These are phyloP conservation scores for Xerocomus brunneocitrinus DNA, from an alignment of 768 basidiomycete species.

Conservation along the genomic window DNA sequence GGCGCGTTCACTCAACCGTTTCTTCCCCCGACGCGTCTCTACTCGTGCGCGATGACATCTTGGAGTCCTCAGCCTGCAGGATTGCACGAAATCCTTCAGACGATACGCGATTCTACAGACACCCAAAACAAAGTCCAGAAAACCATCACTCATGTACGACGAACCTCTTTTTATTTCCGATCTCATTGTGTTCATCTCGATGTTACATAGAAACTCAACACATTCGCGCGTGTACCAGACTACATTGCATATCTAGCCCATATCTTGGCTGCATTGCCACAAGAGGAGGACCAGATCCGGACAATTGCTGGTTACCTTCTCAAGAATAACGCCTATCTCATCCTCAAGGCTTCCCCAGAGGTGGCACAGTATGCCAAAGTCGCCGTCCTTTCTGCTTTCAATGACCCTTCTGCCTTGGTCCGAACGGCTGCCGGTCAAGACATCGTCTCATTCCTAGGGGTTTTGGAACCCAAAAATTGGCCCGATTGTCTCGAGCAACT, in stretches of 20 bases:
- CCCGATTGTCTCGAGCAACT: conserved; percentile 89
- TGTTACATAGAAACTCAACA: conserved; percentile 70
- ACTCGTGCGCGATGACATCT: conserved; percentile 47
- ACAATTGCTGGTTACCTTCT: conserved; percentile 95
- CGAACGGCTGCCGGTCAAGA: conserved; percentile 92
- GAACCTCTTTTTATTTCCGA: conserved; percentile 16
- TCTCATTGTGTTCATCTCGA: conserved; percentile 17
- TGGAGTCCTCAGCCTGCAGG: conserved; percentile 86
- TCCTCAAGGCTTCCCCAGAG: conserved; percentile 60
- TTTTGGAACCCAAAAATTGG: conserved; percentile 90
- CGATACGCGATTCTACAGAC: conserved; percentile 88
- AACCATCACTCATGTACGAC: conserved; percentile 73
- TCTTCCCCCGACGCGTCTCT: conserved; percentile 26
- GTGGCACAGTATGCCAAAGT: conserved; percentile 72
- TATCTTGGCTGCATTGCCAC: conserved; percentile 75
- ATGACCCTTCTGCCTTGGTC: conserved; percentile 78
- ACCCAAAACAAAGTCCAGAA: conserved; percentile 69
- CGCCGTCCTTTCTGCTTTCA: conserved; percentile 77
- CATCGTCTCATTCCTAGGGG: conserved; percentile 84
- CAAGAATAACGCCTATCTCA: conserved; percentile 89
- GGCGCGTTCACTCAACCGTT: conserved; percentile 26
- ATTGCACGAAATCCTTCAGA: conserved; percentile 87
- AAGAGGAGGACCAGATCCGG: conserved; percentile 89
- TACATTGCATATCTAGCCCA: conserved; percentile 95
- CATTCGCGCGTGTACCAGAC: conserved; percentile 83